phyloP scores from a whole-genome alignment of 306 rosid genomes.

The Amphicarpaea edgeworthii region DNA sequence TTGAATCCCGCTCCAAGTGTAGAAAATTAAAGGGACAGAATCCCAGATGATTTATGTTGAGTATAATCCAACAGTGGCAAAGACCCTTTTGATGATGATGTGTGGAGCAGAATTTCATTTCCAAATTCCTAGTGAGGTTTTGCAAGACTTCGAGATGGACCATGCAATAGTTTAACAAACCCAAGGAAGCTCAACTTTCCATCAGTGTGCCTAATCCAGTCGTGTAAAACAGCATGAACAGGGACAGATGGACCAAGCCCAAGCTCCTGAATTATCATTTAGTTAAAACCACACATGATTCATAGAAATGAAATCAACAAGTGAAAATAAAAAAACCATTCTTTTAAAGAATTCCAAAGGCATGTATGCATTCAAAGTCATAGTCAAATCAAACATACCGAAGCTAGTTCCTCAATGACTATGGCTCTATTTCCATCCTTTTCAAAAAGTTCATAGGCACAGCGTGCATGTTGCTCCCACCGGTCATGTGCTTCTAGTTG shows the following conservation, averaged over 20 bases:
- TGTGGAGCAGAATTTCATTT: conserved; percentile 44
- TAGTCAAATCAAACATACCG: conserved; percentile 65
- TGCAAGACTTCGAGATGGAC: conserved; percentile 71
- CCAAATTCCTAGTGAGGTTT: conserved; percentile 61
- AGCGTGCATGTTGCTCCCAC: conserved; percentile 94
- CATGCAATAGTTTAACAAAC: conserved; percentile 84
- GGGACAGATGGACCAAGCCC: conserved; percentile 92
- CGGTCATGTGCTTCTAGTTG: conserved; percentile 81
- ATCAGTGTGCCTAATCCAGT: conserved; percentile 94
- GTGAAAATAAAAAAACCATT: no score
- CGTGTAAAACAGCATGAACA: conserved; percentile 90
- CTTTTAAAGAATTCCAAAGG: conserved; percentile 16
- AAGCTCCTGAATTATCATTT: conserved; percentile 80
- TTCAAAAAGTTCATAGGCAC: conserved; percentile 85
- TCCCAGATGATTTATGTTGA: conserved; percentile 31
- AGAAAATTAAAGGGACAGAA: conserved; percentile 1
- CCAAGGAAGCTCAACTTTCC: conserved; percentile 96
- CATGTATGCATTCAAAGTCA: not conserved
- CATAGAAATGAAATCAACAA: no score
- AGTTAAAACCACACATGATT: conserved; percentile 46
- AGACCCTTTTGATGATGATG: conserved; percentile 19
- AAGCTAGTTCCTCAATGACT: conserved; percentile 88
- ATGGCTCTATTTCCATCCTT: conserved; percentile 87
- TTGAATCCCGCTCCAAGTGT: conserved; percentile 45
- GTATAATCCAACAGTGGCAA: conserved; percentile 35